Percentiles rank a stretch among this genome's conserved stretches.
phyloP scores from a whole-genome alignment of 2,329 filamentous ascomycete genomes.

The Lachnellula willkommii region DNA sequence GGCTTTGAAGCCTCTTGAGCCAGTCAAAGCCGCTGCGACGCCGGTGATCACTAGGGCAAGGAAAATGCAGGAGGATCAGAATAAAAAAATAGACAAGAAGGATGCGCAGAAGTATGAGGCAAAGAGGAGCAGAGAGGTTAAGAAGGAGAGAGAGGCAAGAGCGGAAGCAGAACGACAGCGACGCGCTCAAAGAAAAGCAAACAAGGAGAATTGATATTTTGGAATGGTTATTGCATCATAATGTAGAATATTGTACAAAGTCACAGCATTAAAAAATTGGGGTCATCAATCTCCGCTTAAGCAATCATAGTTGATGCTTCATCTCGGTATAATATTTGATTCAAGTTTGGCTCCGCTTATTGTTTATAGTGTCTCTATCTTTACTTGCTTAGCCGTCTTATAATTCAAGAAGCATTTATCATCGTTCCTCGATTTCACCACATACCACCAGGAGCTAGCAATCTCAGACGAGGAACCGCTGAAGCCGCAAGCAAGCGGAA shows the following conservation, averaged over 20 bases:
- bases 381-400: background rate
- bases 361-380: background rate
- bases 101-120: constrained; percentile 19
- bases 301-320: background rate
- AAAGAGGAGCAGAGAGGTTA: constrained; percentile 17
- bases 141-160: constrained; percentile 2
- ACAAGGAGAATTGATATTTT: background rate
- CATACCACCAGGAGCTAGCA: background rate
- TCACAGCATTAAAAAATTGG: background rate
- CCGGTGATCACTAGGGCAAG: constrained; percentile 27
- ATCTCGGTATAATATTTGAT: background rate
- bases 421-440: too few relatives aligned
- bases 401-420: too few relatives aligned
- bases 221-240: background rate
- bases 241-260: background rate
- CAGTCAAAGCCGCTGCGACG: constrained; percentile 21
- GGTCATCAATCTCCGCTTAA: background rate
- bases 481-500: background rate
- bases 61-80: constrained; percentile 28
- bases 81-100: constrained; percentile 18
- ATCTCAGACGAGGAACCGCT: background rate
- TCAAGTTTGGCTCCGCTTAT: background rate
- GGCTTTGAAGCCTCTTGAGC: too few relatives aligned
- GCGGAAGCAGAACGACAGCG: background rate
- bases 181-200: background rate